These are phyloP conservation scores for Chlorella variabilis DNA, from an alignment of 163 green algal genomes.

Conservation along the genomic window DNA sequence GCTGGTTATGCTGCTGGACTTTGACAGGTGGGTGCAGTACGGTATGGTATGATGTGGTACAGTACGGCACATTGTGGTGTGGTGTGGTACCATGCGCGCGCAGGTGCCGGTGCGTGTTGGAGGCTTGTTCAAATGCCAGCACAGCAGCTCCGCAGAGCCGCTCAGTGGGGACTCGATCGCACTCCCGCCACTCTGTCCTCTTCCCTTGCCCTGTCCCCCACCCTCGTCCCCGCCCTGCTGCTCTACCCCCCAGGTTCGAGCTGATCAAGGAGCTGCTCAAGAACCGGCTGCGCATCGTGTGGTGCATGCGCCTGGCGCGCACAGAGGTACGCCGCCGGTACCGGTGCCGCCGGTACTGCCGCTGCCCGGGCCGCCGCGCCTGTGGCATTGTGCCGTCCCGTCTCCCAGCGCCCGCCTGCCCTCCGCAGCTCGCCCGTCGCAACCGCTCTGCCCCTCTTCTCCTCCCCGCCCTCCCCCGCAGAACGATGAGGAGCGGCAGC, in stretches of 20 bases:
- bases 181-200: too few species aligned
- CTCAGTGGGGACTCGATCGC: too few species aligned
- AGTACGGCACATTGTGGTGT: too few species aligned
- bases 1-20: constrained; percentile 92
- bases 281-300: constrained; percentile 92
- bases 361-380: neutral
- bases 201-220: too few species aligned
- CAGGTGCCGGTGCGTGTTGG: too few species aligned
- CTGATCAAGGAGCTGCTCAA: constrained; percentile 95
- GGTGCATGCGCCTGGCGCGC: constrained; percentile 91
- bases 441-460: neutral
- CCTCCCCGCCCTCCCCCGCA: constrained; percentile 32
- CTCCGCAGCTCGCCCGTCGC: neutral
- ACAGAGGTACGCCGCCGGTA: constrained; percentile 50
- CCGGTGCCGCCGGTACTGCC: too few species aligned
- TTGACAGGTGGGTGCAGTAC: constrained; percentile 76
- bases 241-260: constrained; percentile 72
- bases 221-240: too few species aligned
- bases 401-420: neutral
- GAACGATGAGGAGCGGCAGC: constrained; percentile 52
- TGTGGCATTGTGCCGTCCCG: neutral
- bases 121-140: too few species aligned
- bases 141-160: too few species aligned
- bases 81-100: too few species aligned
- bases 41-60: too few species aligned